Evolutionary conservation across 495 filamentous ascomycete species (phyloP).

Genomic region (Annulohypoxylon nitens): DNA sequence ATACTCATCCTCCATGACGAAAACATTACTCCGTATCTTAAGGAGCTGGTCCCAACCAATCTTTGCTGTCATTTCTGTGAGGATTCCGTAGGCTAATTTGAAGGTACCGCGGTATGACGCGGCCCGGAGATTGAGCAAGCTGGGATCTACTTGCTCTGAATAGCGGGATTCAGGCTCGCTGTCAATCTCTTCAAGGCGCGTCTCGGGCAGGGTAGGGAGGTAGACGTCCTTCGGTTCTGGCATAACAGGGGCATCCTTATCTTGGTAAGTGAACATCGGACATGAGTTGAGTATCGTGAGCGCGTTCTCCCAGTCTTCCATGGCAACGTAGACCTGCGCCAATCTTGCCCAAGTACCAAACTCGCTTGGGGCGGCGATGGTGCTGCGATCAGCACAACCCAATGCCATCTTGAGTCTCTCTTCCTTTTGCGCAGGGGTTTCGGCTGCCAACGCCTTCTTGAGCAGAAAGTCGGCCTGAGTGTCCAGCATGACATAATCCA

Average conservation of each 20-base stretch:
- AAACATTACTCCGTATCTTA: conserved; percentile 92
- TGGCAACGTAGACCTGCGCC: conserved; percentile 89
- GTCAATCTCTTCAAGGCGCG: conserved; percentile 94
- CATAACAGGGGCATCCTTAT: conserved; percentile 95
- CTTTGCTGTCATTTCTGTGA: conserved; percentile 93
- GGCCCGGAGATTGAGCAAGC: conserved; percentile 86
- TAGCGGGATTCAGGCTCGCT: conserved; percentile 84
- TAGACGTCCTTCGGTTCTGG: conserved; percentile 88
- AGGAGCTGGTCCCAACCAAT: conserved; percentile 98
- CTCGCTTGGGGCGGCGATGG: conserved; percentile 94
- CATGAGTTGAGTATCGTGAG: conserved; percentile 98
- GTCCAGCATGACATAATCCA: conserved; percentile 96
- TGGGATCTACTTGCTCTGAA: conserved; percentile 87
- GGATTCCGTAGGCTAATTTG: conserved; percentile 89
- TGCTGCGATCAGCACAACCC: conserved; percentile 92
- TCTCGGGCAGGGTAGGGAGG: conserved; percentile 88
- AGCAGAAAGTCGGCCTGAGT: conserved; percentile 94
- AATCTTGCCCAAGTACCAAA: conserved; percentile 97
- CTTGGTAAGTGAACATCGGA: conserved; percentile 99
- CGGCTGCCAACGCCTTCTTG: conserved; percentile 75
- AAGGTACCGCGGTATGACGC: conserved; percentile 93
- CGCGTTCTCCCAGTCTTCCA: conserved; percentile 95
- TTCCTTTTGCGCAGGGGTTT: conserved; percentile 62
- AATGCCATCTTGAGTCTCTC: conserved; percentile 81
- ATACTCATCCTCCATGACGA: conserved; percentile 99